Evolutionary conservation across 176 grass and related monocot genomes (phyloP).

Genomic region (Bromus sterilis): DNA sequence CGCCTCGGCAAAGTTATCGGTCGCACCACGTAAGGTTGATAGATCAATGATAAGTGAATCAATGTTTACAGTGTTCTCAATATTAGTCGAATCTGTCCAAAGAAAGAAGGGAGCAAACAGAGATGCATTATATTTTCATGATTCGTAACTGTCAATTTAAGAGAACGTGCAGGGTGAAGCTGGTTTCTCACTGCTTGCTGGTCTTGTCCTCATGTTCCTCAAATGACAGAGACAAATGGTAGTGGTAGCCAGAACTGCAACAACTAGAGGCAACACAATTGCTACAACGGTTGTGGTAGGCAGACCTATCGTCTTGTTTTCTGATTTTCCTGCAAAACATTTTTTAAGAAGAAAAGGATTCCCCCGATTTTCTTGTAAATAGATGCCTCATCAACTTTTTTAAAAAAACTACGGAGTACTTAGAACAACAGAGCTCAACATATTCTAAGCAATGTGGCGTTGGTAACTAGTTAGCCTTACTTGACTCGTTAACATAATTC

Average conservation of each 20-base stretch:
- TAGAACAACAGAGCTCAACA: too few species aligned
- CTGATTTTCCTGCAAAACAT: conserved; percentile 38
- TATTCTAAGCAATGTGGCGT: too few species aligned
- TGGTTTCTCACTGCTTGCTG: neutral
- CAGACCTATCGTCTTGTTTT: too few species aligned
- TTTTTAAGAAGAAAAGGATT: too few species aligned
- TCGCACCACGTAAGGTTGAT: conserved; percentile 36
- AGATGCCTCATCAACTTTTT: neutral
- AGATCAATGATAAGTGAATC: conserved; percentile 50
- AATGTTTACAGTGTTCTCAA: conserved; percentile 4
- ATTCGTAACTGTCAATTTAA: neutral
- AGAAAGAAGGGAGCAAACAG: neutral
- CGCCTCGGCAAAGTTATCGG: conserved; percentile 38
- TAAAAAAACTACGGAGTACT: too few species aligned
- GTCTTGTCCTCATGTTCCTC: neutral
- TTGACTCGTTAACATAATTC: too few species aligned
- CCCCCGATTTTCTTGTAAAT: conserved; percentile 32
- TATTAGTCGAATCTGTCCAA: conserved; percentile 24
- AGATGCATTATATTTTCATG: neutral
- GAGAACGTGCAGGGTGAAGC: conserved; percentile 24
- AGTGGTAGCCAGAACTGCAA: conserved; percentile 9
- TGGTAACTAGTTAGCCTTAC: too few species aligned
- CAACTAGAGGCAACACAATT: conserved; percentile 26
- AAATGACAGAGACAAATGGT: conserved; percentile 16
- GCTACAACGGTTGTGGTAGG: too few species aligned